A percentile compares a stretch with the other conserved stretches of the same genome.
phyloP scores from a whole-genome alignment of 129 eudicot species.

The Helianthus tuberosus region DNA sequence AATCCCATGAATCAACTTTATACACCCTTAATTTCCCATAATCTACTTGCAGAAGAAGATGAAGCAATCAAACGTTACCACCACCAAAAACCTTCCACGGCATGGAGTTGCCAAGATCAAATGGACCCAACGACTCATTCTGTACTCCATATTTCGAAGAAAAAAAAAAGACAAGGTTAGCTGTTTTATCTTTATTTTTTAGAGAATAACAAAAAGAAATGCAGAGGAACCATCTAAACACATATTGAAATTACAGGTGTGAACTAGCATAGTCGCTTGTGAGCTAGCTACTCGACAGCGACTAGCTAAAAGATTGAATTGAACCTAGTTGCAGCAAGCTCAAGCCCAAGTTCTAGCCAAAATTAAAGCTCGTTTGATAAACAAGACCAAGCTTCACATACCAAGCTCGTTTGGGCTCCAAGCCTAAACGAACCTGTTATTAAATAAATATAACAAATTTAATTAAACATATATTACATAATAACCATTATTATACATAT shows the following conservation, averaged over 20 bases:
- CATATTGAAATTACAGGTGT: not conserved
- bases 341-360: no score
- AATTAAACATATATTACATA: no score
- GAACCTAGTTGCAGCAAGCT: no score
- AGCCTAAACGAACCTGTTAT: no score
- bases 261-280: no score
- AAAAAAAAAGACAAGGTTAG: conserved; percentile 20
- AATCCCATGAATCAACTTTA: conserved; percentile 24
- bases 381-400: no score
- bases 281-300: no score
- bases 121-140: conserved; percentile 64
- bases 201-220: not conserved
- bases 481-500: no score
- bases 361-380: no score
- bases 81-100: conserved; percentile 32
- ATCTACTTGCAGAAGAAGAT: conserved; percentile 11
- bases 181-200: not conserved
- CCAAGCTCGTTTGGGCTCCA: no score
- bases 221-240: not conserved
- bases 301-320: no score
- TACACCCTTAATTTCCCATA: conserved; percentile 14
- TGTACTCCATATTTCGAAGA: conserved; percentile 26
- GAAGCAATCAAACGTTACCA: conserved; percentile 27
- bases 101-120: conserved; percentile 51
- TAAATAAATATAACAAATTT: no score